A percentile compares a stretch with the other conserved stretches of the same genome.
Conservation (phyloP, 352 stramenopile genomes). For the Phytophthora cactorum region DNA sequence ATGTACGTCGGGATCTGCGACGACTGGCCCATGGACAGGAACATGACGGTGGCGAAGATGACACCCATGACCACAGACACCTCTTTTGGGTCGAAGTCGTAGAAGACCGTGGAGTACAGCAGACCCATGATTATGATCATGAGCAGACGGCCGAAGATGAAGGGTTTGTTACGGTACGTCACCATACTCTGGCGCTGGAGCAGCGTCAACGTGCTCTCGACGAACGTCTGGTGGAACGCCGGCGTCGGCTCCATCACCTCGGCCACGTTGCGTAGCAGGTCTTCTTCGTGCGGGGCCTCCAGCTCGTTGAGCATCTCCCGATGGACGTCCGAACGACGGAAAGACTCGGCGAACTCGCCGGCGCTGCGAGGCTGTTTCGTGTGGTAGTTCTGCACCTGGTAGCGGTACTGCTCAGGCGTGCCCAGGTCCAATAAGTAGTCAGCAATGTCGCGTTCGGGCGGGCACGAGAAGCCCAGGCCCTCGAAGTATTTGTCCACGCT, state of each 20-base stretch:
- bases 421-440: slow-evolving; percentile 43
- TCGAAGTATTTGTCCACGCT: not conserved
- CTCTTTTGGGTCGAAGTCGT: slow-evolving; percentile 44
- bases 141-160: slow-evolving; percentile 42
- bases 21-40: slow-evolving; percentile 74
- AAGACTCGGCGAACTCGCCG: slow-evolving; percentile 41
- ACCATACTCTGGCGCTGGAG: slow-evolving; percentile 62
- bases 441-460: slow-evolving; percentile 29
- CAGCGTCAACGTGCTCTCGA: slow-evolving; percentile 31
- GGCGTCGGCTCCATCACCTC: slow-evolving; percentile 35
- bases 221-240: slow-evolving; percentile 39
- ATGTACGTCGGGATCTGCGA: slow-evolving; percentile 78
- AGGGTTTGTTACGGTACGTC: slow-evolving; percentile 53
- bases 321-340: slow-evolving; percentile 28
- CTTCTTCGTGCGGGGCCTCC: slow-evolving; percentile 10
- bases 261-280: slow-evolving; percentile 19
- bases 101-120: slow-evolving; percentile 50
- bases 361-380: not conserved
- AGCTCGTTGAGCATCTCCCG: slow-evolving; percentile 14
- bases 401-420: slow-evolving; percentile 32
- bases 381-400: slow-evolving; percentile 13
- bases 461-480: slow-evolving; percentile 30
- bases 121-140: slow-evolving; percentile 53
- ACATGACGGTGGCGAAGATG: slow-evolving; percentile 78
- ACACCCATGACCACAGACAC: slow-evolving; percentile 67